Conservation (phyloP, 1,284 basidiomycete species). For the Microbotryum intermedium region DNA sequence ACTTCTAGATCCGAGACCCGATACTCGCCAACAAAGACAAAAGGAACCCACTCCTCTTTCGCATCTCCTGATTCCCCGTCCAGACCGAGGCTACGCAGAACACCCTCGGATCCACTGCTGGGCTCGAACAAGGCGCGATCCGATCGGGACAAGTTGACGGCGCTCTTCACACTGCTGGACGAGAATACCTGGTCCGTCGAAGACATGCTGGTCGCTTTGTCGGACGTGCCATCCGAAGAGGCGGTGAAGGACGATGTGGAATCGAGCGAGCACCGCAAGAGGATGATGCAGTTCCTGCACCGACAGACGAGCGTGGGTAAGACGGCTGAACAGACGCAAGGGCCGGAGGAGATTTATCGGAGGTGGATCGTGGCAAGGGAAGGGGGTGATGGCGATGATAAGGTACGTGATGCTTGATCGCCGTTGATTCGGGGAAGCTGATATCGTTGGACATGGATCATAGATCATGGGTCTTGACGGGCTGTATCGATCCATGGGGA, state of each 20-base stretch:
- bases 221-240: background rate
- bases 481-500: background rate
- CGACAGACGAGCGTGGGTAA: background rate
- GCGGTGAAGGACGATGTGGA: background rate
- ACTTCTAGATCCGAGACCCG: too few species aligned
- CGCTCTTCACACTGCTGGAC: constrained; percentile 16
- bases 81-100: too few species aligned
- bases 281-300: constrained; percentile 13
- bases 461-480: constrained; percentile 7
- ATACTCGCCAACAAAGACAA: too few species aligned
- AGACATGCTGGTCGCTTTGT: constrained; percentile 10
- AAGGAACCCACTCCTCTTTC: too few species aligned
- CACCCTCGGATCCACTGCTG: too few species aligned
- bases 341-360: constrained; percentile 10
- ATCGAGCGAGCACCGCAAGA: constrained; percentile 3
- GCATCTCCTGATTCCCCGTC: too few species aligned
- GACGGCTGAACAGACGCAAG: background rate
- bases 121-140: too few species aligned
- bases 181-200: constrained; percentile 11
- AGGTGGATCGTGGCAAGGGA: constrained; percentile 14
- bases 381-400: background rate
- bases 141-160: background rate
- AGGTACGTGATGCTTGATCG: too few species aligned
- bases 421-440: background rate
- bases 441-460: background rate